Evolutionary conservation across 2,329 filamentous ascomycete species (phyloP), one percentile per base, ranked within the genome.

Genomic region (Fusarium albidum): DNA sequence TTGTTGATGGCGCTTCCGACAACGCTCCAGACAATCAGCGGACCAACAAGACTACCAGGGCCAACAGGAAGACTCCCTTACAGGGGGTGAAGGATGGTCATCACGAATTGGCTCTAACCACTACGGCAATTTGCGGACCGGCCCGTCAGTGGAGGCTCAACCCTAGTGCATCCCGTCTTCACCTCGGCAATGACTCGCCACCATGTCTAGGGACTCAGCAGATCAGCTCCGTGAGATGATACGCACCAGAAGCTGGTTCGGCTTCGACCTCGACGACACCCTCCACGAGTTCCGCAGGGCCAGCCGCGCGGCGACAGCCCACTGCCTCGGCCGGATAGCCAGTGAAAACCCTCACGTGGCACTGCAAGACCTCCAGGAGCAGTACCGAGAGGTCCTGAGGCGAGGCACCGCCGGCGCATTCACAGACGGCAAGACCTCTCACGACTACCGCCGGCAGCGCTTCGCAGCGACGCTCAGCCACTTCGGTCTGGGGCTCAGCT

Each of bases 191-290:
- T 21, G 21, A 21, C 21, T 21, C 21, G 7, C 29, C 9, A 12
- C 2, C 2, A 3, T 3, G 2, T 14, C 13, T 0, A 3, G 8
- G 2, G n/a, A 46, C 10, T 15, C 15, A 2, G 4, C 37, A 2
- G 6, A 43, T 7, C 21, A 58, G 2, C 9, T 21, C 3, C 31
- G 54, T 21, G 10, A 2, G 3, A 15, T 18, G 3, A n/a, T 66
- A 0, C 31, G 43, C 8, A 14, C 31, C 1, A 72, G 63, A 49
- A 28, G 45, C 1, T 80, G 77, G 75, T 71, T 78, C 31, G 76
- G 73, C 1, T 80, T 81, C 45, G 78, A 80, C 33, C 72, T 82
- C 6, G 78, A 81, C 49, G 77, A 80, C 56, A 79, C 77, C 0
- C 65, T 81, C 2, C 79, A 81, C 51, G 71, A 77, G 38, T 81